These are phyloP conservation scores for Leptodermis oblonga DNA, from an alignment of 257 asterid genomes.

Conservation along the genomic window DNA sequence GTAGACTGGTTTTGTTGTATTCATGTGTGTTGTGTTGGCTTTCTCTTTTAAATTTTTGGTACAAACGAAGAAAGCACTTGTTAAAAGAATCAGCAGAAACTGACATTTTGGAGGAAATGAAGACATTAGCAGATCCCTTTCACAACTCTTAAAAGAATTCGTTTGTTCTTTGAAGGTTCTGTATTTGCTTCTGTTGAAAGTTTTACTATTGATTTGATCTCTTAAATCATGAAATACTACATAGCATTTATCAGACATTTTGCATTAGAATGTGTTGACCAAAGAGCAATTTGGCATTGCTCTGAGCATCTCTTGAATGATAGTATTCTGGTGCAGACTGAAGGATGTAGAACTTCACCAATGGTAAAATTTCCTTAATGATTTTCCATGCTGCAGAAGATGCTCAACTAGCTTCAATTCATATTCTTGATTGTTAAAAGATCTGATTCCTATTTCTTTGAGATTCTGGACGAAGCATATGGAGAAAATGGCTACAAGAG, in stretches of 20 bases:
- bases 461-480: neutral
- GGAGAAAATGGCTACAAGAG: neutral
- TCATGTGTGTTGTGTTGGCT: neutral
- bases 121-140: too few species aligned
- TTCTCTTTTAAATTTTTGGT: neutral
- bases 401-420: constrained; percentile 5
- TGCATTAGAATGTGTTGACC: neutral
- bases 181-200: too few species aligned
- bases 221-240: too few species aligned
- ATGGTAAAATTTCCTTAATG: neutral
- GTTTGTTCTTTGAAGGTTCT: too few species aligned
- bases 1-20: neutral
- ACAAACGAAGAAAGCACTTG: neutral
- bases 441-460: neutral
- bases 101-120: too few species aligned
- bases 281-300: neutral
- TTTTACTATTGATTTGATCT: too few species aligned
- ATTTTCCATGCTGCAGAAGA: constrained; percentile 1
- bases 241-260: neutral
- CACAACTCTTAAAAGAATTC: too few species aligned
- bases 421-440: neutral
- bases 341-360: neutral
- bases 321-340: neutral
- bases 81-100: too few species aligned
- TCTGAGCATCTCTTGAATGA: neutral